These are phyloP conservation scores for Penicillium arizonense DNA, from an alignment of 495 filamentous ascomycete species.

Conservation along the genomic window DNA sequence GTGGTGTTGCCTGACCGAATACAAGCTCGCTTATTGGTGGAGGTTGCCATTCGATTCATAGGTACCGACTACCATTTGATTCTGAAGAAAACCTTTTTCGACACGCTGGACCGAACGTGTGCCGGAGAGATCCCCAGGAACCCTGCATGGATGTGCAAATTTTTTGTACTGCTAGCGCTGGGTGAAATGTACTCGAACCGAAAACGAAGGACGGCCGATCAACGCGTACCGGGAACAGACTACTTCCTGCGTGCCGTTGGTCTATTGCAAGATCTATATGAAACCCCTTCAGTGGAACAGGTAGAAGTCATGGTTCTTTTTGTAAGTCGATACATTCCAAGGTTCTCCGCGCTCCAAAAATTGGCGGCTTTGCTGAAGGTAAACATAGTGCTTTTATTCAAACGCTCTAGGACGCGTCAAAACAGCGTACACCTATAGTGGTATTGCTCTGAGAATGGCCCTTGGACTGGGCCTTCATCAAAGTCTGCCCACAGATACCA, in stretches of 20 bases:
- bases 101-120: conserved; percentile 6
- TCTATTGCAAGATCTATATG: conserved; percentile 8
- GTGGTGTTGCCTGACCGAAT: conserved; percentile 9
- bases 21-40: conserved; percentile 8
- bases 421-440: conserved; percentile 22
- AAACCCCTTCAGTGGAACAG: conserved; percentile 1
- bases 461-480: conserved; percentile 22
- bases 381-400: conserved; percentile 12
- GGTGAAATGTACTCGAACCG: conserved; percentile 17
- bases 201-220: conserved; percentile 1
- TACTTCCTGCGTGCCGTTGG: conserved; percentile 10
- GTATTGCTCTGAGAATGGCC: conserved; percentile 22
- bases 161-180: conserved; percentile 11
- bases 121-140: not conserved
- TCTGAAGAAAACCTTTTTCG: conserved; percentile 8
- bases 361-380: not conserved
- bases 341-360: too few relatives aligned
- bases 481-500: conserved; percentile 11
- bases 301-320: not conserved
- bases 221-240: conserved; percentile 13
- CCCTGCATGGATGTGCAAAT: conserved; percentile 10
- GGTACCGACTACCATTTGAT: conserved; percentile 16
- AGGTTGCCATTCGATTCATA: conserved; percentile 12
- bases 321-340: not conserved
- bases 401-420: conserved; percentile 11